These are phyloP conservation scores for Ambrosiella cleistominuta DNA, from an alignment of 2,329 filamentous ascomycete species.

Conservation along the genomic window DNA sequence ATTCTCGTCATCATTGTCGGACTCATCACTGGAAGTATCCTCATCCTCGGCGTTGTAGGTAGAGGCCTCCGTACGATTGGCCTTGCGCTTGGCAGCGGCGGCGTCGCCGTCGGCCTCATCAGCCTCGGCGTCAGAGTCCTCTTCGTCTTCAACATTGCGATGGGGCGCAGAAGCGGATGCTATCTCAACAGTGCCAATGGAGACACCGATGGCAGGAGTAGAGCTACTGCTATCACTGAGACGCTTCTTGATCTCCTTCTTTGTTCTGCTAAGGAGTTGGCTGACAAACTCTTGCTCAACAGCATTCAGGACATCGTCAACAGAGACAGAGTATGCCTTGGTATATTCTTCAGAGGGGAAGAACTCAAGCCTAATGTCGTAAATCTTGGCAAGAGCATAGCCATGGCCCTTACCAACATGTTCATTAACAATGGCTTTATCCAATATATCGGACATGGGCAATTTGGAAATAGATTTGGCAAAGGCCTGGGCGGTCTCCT, in stretches of 20 bases:
- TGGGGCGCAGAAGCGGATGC: conserved; percentile 23
- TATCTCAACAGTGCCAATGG: conserved; percentile 35
- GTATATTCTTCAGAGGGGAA: conserved; percentile 74
- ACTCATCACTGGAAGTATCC: conserved; percentile 51
- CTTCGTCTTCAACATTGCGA: conserved; percentile 38
- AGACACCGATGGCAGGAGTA: conserved; percentile 53
- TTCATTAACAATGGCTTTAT: conserved; percentile 67
- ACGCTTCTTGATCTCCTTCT: conserved; percentile 72
- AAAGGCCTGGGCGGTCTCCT: conserved; percentile 56
- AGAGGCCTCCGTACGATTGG: conserved; percentile 63
- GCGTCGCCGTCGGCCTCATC: conserved; percentile 66
- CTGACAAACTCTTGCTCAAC: conserved; percentile 69
- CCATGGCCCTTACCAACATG: conserved; percentile 54
- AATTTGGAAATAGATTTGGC: conserved; percentile 83
- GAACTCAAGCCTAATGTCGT: conserved; percentile 64
- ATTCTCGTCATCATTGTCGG: conserved; percentile 32
- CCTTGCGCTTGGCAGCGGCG: conserved; percentile 53
- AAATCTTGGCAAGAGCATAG: conserved; percentile 61
- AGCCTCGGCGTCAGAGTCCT: conserved; percentile 54
- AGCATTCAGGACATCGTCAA: conserved; percentile 58
- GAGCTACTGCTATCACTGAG: conserved; percentile 46
- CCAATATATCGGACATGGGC: conserved; percentile 66
- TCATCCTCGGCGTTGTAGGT: conserved; percentile 90
- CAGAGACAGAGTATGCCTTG: conserved; percentile 66
- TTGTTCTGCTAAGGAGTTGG: conserved; percentile 50